phyloP scores from a whole-genome alignment of 768 basidiomycete species.

The Mycena galericulata region DNA sequence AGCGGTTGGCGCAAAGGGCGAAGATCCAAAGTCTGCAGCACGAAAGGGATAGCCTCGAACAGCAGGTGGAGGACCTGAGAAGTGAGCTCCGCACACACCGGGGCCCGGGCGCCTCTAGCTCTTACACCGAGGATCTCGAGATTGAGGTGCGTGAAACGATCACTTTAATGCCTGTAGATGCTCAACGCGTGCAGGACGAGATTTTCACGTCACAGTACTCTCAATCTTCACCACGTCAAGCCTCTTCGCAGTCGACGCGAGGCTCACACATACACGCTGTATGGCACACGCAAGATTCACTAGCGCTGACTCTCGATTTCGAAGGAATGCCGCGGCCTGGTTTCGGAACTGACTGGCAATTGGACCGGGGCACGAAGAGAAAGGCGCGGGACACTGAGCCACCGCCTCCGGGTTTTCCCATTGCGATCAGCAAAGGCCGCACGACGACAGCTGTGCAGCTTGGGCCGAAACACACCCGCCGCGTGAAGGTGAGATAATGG shows the following conservation, averaged over 20 bases:
- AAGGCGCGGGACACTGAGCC: constrained; percentile 18
- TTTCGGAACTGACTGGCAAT: constrained; percentile 53
- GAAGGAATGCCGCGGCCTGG: constrained; percentile 55
- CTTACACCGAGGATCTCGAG: constrained; percentile 8
- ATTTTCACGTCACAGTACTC: constrained; percentile 8
- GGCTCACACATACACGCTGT: not conserved
- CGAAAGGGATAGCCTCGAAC: constrained; percentile 28
- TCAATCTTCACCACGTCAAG: not conserved
- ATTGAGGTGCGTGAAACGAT: constrained; percentile 14
- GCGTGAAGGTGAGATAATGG: constrained; percentile 22
- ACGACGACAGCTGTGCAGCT: constrained; percentile 50
- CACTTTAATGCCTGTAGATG: not conserved
- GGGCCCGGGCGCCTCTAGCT: not conserved
- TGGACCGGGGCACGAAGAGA: constrained; percentile 37
- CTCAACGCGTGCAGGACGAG: constrained; percentile 11
- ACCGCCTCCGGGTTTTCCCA: constrained; percentile 43
- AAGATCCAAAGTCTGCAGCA: constrained; percentile 40
- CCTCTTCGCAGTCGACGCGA: not conserved
- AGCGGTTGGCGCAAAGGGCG: constrained; percentile 38
- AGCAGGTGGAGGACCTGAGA: constrained; percentile 28
- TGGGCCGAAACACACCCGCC: constrained; percentile 50
- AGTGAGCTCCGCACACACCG: constrained; percentile 19
- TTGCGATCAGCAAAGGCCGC: constrained; percentile 51
- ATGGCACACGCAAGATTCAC: not conserved
- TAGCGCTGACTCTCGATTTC: constrained; percentile 40